Evolutionary conservation across 495 filamentous ascomycete species (phyloP), one percentile per base, ranked within the genome.

Genomic region (Daldinia vernicosa): DNA sequence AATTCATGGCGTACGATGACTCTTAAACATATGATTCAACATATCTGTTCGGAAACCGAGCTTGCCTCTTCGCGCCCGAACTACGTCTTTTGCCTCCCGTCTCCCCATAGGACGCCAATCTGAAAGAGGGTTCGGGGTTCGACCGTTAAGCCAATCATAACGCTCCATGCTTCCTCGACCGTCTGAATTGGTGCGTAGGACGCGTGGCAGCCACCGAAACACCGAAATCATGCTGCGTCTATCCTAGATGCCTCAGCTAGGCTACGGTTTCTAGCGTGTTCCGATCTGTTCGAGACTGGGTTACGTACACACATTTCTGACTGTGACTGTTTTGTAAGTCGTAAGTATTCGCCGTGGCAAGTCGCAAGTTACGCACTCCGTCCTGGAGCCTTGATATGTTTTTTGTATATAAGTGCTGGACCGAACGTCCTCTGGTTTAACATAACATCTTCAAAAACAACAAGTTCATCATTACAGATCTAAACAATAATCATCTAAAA

Each of bases 281-380:
- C 71, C 30, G 57, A 63, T 27, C 28, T 63, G 58, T 74, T 74
- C 67, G 62, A 69, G 32, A 52, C 62, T 60, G 40, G 19, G 28
- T 70, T 70, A 74, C 63, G 67, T 51, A 72, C 19, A 24, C 54
- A 19, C n/a, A n/a, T n/a, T 40, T 30, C 37, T 14, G n/a, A n/a
- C n/a, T n/a, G n/a, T 62, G 64, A 60, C 60, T 63, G 51, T 56
- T 64, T 32, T 37, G 57, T 33, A 45, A 14, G 59, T 67, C 66
- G 63, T 70, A 74, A 60, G 55, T 35, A 63, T 66, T 74, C 63
- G 71, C 71, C 71, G 32, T 72, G n/a, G 14, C 45, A 33, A 26
- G 43, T 60, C 55, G 26, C 45, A 51, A 30, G 56, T 69, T 67
- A 61, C 70, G 70, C 37, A 69, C 15, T 27, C 47, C 3, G 17